Evolutionary conservation across 306 rosid species (phyloP), one percentile per base, ranked within the genome.

Genomic region (Vigna unguiculata): DNA sequence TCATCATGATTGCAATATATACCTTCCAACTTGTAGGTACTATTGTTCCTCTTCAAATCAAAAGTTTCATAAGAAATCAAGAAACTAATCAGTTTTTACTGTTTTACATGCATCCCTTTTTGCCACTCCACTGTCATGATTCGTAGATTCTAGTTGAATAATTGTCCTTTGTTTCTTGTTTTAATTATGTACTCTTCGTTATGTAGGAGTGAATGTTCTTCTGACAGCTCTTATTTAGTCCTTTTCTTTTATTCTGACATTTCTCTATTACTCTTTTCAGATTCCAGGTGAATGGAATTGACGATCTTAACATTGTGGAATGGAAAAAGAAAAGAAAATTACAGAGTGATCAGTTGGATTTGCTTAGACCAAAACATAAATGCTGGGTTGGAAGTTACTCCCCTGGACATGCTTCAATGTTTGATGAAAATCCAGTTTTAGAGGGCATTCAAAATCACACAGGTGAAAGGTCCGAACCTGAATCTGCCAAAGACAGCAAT

Each of bases 241-340:
- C 45, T 25, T 45, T 30, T 68, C 36, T 24, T 67, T 57, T 59
- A 45, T 41, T 34, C 53, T 73, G 17, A 72, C 47, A 53, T 34
- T 69, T 58, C 51, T 54, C 45, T 6, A 22, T 12, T 38, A 17
- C 25, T 65, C 20, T 62, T 25, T 71, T 25, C 81, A 91, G 98
- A 52, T 78, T 78, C 14, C 80, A 17, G 65, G 64, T 68, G 63
- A 77, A 83, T 60, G 74, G 66, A 65, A 52, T 77, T 41, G 57
- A 52, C 59, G 57, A 63, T 67, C 65, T 63, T 5, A 28, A 52
- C 59, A 67, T 54, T n/a, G 55, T 79, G 51, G 83, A 81, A 30
- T 77, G 80, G 76, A 82, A 77, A 75, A 93, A 86, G 86, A 93
- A 93, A 76, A 90, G 98, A 80, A 93, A 91, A 76, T 46, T 88